Percentiles rank a stretch among this genome's conserved stretches.
Evolutionary conservation across 2,329 filamentous ascomycete species (phyloP).

Genomic region (Colletotrichum liriopes): DNA sequence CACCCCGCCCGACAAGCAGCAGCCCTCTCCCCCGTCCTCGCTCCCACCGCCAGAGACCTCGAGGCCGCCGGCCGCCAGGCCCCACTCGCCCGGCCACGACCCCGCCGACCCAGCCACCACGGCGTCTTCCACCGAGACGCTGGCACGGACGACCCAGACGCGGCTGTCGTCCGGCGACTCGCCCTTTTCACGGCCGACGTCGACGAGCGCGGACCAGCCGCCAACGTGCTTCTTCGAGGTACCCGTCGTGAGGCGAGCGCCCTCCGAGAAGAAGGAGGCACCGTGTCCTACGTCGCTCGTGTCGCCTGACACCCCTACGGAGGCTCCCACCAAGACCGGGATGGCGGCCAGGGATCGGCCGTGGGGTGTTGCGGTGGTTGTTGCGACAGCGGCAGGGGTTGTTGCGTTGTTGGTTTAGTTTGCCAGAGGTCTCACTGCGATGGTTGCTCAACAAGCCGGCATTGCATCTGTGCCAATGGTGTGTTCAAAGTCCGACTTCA

Average conservation of each 20-base stretch:
- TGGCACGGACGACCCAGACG: background rate
- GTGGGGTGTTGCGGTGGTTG: background rate
- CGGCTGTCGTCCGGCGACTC: background rate
- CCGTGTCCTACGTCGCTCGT: conserved; percentile 2
- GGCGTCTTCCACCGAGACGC: background rate
- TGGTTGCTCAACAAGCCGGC: background rate
- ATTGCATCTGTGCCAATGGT: background rate
- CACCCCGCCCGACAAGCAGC: background rate
- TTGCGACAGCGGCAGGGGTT: background rate
- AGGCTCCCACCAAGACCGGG: background rate
- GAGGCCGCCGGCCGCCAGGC: background rate
- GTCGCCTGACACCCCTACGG: background rate
- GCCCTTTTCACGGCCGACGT: background rate
- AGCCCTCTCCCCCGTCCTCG: background rate
- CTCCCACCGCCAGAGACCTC: background rate
- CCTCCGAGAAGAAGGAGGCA: background rate
- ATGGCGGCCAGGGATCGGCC: background rate
- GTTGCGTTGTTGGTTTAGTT: background rate
- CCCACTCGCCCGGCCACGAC: background rate
- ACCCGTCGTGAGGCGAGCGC: background rate
- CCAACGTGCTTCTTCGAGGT: conserved; percentile 18
- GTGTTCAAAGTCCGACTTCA: too few relatives aligned
- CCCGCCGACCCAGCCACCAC: background rate
- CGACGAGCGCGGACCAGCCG: background rate
- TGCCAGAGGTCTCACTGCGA: background rate